Evolutionary conservation across 768 basidiomycete genomes (phyloP).

Genomic region (Ramaria sp.): DNA sequence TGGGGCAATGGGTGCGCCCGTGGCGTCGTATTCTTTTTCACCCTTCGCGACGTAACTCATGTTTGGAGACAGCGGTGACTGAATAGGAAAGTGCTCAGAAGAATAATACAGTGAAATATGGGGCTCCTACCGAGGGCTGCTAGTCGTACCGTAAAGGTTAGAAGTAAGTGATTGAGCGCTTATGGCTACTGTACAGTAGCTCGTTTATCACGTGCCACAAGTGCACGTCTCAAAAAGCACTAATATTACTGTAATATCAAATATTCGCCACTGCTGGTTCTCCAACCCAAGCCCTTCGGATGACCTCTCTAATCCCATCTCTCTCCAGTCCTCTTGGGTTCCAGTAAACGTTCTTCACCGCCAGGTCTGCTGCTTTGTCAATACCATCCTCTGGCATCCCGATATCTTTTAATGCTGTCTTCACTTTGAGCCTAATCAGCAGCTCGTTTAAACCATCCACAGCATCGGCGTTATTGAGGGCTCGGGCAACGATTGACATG

Average conservation of each 20-base stretch:
- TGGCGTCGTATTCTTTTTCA: constrained; percentile 96
- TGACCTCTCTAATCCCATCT: constrained; percentile 19
- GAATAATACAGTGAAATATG: not conserved
- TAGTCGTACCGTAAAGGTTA: not conserved
- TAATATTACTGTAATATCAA: constrained; percentile 3
- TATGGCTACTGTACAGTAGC: constrained; percentile 1
- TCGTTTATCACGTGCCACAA: not conserved
- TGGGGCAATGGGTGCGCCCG: constrained; percentile 71
- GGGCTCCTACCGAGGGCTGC: constrained; percentile 1
- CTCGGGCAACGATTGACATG: constrained; percentile 24
- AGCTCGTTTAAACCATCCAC: constrained; percentile 20
- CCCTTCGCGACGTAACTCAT: constrained; percentile 99
- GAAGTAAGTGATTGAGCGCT: not conserved
- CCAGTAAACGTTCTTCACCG: constrained; percentile 26
- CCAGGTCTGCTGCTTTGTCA: constrained; percentile 28
- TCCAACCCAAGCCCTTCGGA: constrained; percentile 23
- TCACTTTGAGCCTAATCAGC: constrained; percentile 20
- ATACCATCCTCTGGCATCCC: constrained; percentile 32
- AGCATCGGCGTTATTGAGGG: constrained; percentile 18
- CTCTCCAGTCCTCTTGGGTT: constrained; percentile 30
- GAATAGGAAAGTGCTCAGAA: not conserved
- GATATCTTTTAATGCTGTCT: constrained; percentile 24
- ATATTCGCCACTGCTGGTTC: constrained; percentile 18
- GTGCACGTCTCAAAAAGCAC: too few relatives aligned
- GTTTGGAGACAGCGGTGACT: constrained; percentile 21